A percentile compares a stretch with the other conserved stretches of the same genome.
Conservation (phyloP, 73 alveolate genomes). For the Paramecium biaurelia region DNA sequence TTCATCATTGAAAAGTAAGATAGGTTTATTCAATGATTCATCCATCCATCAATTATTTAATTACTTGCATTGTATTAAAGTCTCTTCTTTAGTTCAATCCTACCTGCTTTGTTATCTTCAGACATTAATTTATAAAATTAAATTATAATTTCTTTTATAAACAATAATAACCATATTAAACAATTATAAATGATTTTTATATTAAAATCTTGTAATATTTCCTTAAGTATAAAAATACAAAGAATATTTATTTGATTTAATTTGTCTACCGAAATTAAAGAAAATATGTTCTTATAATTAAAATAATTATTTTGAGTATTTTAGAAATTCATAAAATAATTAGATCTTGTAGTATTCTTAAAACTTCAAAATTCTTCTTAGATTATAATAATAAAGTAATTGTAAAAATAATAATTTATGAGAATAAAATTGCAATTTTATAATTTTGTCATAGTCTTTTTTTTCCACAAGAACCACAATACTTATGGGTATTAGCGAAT, state of each 20-base stretch:
- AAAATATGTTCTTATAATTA: too few species aligned
- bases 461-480: conserved; percentile 48
- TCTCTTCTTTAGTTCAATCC: neutral
- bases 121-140: too few species aligned
- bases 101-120: too few species aligned
- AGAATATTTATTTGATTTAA: too few species aligned
- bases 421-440: neutral
- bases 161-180: too few species aligned
- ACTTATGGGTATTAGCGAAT: conserved; percentile 32
- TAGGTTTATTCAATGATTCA: neutral
- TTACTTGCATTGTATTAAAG: neutral
- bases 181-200: neutral
- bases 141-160: too few species aligned
- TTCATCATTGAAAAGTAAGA: neutral
- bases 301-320: too few species aligned
- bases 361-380: too few species aligned
- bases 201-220: neutral
- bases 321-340: too few species aligned
- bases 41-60: neutral
- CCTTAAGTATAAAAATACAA: too few species aligned
- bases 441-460: conserved; percentile 42
- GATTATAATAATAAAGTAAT: neutral
- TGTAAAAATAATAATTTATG: neutral
- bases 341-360: too few species aligned
- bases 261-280: too few species aligned